These are phyloP conservation scores for Saccharomycopsis amapae DNA, from an alignment of 805 yeast species.

Conservation along the genomic window DNA sequence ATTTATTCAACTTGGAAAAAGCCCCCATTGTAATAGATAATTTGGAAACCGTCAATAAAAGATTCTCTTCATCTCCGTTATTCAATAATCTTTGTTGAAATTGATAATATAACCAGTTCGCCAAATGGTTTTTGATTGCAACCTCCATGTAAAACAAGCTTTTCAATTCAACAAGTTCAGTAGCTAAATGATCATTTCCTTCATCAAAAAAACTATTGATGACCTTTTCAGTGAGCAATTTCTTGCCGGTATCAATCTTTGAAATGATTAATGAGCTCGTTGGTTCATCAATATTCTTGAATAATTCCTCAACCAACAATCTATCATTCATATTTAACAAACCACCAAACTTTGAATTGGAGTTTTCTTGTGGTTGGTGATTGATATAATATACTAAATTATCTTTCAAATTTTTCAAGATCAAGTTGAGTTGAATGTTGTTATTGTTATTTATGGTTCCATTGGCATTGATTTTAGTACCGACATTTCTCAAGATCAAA, in stretches of 20 bases:
- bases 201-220: not conserved
- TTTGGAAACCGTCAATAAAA: not conserved
- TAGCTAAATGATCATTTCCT: not conserved
- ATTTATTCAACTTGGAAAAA: slow-evolving; percentile 5
- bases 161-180: not conserved
- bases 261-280: not conserved
- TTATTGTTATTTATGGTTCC: slow-evolving; percentile 24
- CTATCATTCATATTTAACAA: not conserved
- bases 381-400: slow-evolving; percentile 7
- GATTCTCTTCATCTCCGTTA: not conserved
- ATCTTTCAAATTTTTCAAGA: slow-evolving; percentile 39
- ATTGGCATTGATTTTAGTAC: slow-evolving; percentile 10
- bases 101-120: slow-evolving; percentile 10
- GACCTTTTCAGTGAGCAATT: slow-evolving; percentile 1
- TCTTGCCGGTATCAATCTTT: not conserved
- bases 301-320: not conserved
- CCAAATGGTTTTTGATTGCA: slow-evolving; percentile 8
- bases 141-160: slow-evolving; percentile 6
- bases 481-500: slow-evolving; percentile 15
- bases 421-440: slow-evolving; percentile 49
- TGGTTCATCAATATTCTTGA: not conserved
- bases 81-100: slow-evolving; percentile 2
- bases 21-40: slow-evolving; percentile 5
- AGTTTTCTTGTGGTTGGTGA: not conserved
- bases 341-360: not conserved